Base-by-base conservation (phyloP, 768 basidiomycete genomes). In the Fibroporia radiculosa region DNA sequence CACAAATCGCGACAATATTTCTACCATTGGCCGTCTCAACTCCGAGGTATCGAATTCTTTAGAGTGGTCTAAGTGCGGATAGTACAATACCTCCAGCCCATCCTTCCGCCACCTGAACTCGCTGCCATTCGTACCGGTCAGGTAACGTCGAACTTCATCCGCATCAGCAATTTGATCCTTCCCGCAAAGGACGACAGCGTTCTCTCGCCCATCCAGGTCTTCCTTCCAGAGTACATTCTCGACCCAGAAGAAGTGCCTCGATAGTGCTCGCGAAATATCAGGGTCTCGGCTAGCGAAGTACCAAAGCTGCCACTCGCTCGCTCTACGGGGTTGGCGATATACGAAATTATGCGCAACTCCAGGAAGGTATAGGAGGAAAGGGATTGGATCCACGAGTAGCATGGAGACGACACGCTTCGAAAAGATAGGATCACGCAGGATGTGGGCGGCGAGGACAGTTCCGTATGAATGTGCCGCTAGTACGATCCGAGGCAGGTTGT, bases 221-320 rank as follows among this genome's bases (percentile, higher is more conserved):
- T 77, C 78, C 50, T 65, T 71, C 72, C 78, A 84, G 22, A 82
- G 49, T 12, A 77, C 64, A 27, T 73, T 77, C 56, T 84, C 76
- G 24, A 67, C 56, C 82, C 82, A 84, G 54, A 82, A 83, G 55
- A 84, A 82, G 42, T 77, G 69, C 2, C 82, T 66, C 12, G 69
- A 65, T 13, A 84, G 67, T 31, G 76, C 70, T 2, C 76, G 69
- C 39, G 80, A 72, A 36, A 81, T 69, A 52, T 83, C 81, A 8
- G 78, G 63, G 50, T 84, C 82, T 10, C 74, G 72, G 44, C 73
- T 75, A 18, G 80, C 70, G 51, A 84, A 82, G 53, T 78, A 84
- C 77, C 79, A 82, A 40, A 84, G 51, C 60, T 79, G 67, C 78
- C 78, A 81, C 51, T 84, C 76, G 54, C 74, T 74, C 43, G 74